Conservation (phyloP, 441 rosid species). For the Hypseocharis bilobata region DNA sequence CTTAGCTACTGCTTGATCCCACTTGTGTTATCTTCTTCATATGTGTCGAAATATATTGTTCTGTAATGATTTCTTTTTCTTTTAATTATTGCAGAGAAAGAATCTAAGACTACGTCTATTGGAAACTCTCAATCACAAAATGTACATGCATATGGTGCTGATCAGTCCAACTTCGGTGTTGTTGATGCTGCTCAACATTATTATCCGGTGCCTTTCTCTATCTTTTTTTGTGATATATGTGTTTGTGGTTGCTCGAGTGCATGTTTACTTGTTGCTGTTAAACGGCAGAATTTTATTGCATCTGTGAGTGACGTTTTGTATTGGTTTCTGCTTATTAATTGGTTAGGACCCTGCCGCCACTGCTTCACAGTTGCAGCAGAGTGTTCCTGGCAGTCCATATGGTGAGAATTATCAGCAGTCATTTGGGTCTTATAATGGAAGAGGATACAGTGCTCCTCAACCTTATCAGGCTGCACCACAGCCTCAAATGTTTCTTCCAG, state of each 20-base stretch:
- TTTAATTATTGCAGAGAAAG: conserved; percentile 45
- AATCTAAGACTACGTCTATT: conserved; percentile 30
- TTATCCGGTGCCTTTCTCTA: conserved; percentile 45
- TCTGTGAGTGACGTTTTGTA: conserved; percentile 7
- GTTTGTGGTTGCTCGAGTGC: not conserved
- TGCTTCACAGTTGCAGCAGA: conserved; percentile 36
- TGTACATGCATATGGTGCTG: conserved; percentile 25
- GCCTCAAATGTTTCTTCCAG: conserved; percentile 47
- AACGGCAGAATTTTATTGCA: conserved; percentile 2
- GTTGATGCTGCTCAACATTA: conserved; percentile 35
- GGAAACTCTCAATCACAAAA: conserved; percentile 35
- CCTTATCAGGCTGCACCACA: conserved; percentile 46
- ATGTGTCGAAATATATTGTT: conserved; percentile 3
- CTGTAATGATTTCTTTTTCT: conserved; percentile 18
- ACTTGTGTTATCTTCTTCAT: not conserved
- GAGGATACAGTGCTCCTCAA: conserved; percentile 42
- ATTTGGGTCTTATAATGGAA: conserved; percentile 34
- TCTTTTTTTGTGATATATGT: not conserved
- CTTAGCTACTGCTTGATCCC: not conserved
- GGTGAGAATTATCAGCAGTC: conserved; percentile 53
- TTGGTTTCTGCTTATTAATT: conserved; percentile 17
- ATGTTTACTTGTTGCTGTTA: not conserved
- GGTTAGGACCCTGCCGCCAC: conserved; percentile 31
- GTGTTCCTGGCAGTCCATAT: conserved; percentile 41
- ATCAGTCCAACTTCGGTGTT: conserved; percentile 26